Evolutionary conservation across 2,329 filamentous ascomycete species (phyloP).

Genomic region (Paradendryphiella salina): DNA sequence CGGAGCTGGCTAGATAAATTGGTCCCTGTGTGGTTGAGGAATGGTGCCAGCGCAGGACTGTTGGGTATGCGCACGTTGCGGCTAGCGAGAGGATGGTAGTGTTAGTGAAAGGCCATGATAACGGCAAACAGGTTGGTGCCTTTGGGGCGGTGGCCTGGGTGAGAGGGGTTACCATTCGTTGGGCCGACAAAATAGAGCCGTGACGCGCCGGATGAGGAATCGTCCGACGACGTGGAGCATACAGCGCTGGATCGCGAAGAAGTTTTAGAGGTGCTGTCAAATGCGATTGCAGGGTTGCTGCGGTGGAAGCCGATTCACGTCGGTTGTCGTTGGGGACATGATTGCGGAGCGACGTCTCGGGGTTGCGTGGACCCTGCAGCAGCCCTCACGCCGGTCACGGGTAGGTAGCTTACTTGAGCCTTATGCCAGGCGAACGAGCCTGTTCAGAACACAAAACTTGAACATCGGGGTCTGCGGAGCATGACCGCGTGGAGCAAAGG

Average conservation of each 20-base stretch:
- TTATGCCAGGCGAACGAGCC: too few relatives aligned
- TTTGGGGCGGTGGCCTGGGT: not conserved
- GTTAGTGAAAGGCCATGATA: not conserved
- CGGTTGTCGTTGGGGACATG: slow-evolving; percentile 5
- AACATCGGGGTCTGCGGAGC: too few relatives aligned
- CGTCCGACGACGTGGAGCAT: slow-evolving; percentile 15
- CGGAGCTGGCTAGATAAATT: not conserved
- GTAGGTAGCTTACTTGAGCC: slow-evolving; percentile 1
- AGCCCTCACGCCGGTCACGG: not conserved
- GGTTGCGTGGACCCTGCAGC: slow-evolving; percentile 17
- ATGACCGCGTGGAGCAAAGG: too few relatives aligned
- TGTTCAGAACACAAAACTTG: not conserved
- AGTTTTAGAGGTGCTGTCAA: too few relatives aligned
- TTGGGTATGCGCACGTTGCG: not conserved
- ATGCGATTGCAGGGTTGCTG: not conserved
- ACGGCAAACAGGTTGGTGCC: not conserved
- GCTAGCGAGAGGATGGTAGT: not conserved
- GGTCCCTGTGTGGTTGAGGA: not conserved
- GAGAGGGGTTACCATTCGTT: slow-evolving; percentile 14
- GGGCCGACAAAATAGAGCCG: not conserved
- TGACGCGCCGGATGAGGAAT: slow-evolving; percentile 8
- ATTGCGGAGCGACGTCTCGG: slow-evolving; percentile 8
- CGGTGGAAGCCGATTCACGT: not conserved
- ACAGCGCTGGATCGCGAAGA: not conserved
- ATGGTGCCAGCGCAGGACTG: not conserved